Percentiles rank a stretch among this genome's conserved stretches.
phyloP scores from a whole-genome alignment of 768 basidiomycete genomes.

The Serendipita sp. region DNA sequence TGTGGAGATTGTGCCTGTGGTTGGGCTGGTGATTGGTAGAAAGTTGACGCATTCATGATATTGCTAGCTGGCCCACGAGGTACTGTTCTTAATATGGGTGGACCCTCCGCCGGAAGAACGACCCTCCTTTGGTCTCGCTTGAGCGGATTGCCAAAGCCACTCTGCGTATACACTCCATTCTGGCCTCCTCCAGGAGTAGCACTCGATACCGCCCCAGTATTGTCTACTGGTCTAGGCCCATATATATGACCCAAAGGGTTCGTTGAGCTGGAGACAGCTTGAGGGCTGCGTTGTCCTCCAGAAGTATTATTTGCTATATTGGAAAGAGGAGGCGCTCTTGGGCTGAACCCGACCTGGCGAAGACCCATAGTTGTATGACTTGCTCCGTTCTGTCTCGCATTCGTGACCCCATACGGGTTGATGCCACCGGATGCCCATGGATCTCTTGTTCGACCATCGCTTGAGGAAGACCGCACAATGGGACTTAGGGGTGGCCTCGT shows the following conservation, averaged over 20 bases:
- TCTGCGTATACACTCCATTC: not conserved
- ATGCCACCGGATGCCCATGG: not conserved
- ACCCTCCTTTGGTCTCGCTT: not conserved
- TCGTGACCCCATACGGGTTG: not conserved
- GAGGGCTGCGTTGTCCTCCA: not conserved
- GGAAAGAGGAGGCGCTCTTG: not conserved
- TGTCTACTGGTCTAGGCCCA: not conserved
- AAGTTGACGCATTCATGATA: not conserved
- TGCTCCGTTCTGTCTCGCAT: not conserved
- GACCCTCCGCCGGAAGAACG: not conserved
- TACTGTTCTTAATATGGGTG: not conserved
- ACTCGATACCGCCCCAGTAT: not conserved
- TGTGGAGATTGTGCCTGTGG: not conserved
- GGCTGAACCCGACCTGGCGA: not conserved
- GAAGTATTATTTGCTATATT: not conserved
- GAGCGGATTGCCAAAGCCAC: not conserved
- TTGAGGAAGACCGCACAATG: not conserved
- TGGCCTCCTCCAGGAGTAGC: not conserved
- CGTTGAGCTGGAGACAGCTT: not conserved
- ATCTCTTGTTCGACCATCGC: not conserved
- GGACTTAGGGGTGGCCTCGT: not conserved
- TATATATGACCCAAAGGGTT: not conserved
- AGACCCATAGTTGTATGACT: not conserved
- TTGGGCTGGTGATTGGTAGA: not conserved
- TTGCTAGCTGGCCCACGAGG: not conserved